Base-by-base conservation (phyloP, 2,329 filamentous ascomycete species). In the Venturia effusa region DNA sequence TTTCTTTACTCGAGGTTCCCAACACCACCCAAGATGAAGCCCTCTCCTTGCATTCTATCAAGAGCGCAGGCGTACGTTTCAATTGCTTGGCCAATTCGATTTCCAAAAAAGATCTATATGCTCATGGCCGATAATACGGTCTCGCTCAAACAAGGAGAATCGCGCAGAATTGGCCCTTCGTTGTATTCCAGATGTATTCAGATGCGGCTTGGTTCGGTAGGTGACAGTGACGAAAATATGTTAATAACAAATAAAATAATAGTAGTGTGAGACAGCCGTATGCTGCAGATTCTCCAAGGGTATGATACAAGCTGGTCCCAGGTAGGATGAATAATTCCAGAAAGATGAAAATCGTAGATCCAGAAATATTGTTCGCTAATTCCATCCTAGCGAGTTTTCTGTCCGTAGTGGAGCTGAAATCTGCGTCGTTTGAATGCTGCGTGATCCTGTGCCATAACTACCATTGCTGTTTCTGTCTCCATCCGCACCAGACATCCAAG, bases 301-400 rank as follows among this genome's bases (percentile, higher is more conserved):
- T 60, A 60, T 60, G 43, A 24, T 60, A 41, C 59, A 60, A 41
- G 15, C 27, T 43, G 59, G 59, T 37, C 34, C 40, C 22, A 60
- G 22, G 7, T 37, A 40, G 24, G 59, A 41, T 5, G 24, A 2
- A 57, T 1, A n/a, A 6, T n/a, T 57, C 34, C 37, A 32, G 61
- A 40, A 51, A 27, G 4, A 13, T 34, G 27, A 62, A n/a, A 54
- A 2, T 34, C 24, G 24, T 37, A 30, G 41, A 62, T 62, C 61
- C 59, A 41, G 55, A 40, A 60, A 40, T 3, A 13, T 32, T 6
- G 24, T n/a, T 32, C 37, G 11, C 85, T 82, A 97, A 80, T 95
- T 96, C 92, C 92, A 97, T 71, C 92, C 92, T 68, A 97, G 84
- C 61, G 91, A 96, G 82, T 97, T 97, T 80, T 95, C 92, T 3